Base-by-base conservation (phyloP, 176 grass and related monocot genomes). In the Zoysia pacifica region DNA sequence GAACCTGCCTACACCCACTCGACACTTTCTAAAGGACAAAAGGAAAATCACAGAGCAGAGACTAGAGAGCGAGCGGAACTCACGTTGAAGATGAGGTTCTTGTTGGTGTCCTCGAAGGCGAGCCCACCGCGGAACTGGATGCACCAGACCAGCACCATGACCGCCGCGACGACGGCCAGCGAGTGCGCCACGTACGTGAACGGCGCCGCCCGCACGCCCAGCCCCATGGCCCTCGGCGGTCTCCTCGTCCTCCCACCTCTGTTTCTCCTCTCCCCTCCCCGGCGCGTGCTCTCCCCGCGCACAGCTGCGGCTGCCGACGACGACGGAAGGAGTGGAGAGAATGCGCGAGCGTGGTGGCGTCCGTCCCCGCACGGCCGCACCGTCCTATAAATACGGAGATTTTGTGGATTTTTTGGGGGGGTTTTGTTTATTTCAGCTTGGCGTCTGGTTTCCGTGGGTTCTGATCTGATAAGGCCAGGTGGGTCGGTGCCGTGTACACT, bases 1-100 rank as follows among this genome's bases (percentile, higher is more conserved):
- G 28, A 28, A 28, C 28, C 28, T 28, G 28, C 28, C 28, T 28
- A 28, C 28, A 28, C 28, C 28, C 28, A 28, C 28, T 28, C 28
- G 28, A 28, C 28, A 0, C 28, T 28, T 28, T 28, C 28, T 28
- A 28, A 28, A 28, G 28, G 28, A 28, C 28, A 28, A 28, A 28
- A 0, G 11, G 41, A 8, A 2, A 6, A 15, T 38, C 35, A 8
- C 41, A 40, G 45, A 0, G 35, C 38, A 35, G 67, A 14, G 14
- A 28, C 28, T 28, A 28, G 1, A 38, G 1, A n/a, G 18, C 7
- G 60, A 28, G 28, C 0, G 28, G 28, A 28, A 28, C 75, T 72
- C 73, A 95, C 96, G 81, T 93, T 98, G 73, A 98, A 98, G 86
- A 98, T 88, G 86, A 95, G 92, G 74, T 87, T 91, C 91, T 98